Conservation (phyloP, 1,284 basidiomycete species). For the Ganoderma meredithae region DNA sequence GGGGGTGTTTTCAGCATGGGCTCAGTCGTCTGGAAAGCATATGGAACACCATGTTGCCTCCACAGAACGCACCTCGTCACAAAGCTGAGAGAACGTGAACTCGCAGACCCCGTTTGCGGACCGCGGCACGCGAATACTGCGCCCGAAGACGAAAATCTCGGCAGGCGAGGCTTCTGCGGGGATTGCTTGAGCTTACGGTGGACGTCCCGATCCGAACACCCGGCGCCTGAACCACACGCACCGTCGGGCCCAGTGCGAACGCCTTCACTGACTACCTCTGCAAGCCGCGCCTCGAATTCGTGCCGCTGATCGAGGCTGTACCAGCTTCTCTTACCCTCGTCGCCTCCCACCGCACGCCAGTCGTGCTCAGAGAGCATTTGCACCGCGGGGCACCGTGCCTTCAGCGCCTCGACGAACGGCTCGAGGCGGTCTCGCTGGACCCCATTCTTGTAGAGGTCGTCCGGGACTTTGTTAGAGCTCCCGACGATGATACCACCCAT, state of each 20-base stretch:
- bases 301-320: slow-evolving; percentile 38
- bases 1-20: slow-evolving; percentile 3
- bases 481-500: slow-evolving; percentile 73
- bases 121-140: slow-evolving; percentile 58
- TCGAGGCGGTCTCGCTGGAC: slow-evolving; percentile 70
- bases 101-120: slow-evolving; percentile 51
- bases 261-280: neutral
- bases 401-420: slow-evolving; percentile 69
- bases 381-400: slow-evolving; percentile 67
- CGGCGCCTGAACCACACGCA: slow-evolving; percentile 11
- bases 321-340: slow-evolving; percentile 42
- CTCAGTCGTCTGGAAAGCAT: neutral
- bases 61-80: slow-evolving; percentile 55
- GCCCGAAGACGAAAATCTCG: slow-evolving; percentile 49
- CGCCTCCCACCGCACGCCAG: slow-evolving; percentile 44
- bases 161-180: slow-evolving; percentile 20
- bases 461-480: slow-evolving; percentile 67
- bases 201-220: slow-evolving; percentile 12
- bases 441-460: slow-evolving; percentile 75
- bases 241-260: slow-evolving; percentile 7
- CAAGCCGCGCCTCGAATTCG: slow-evolving; percentile 38
- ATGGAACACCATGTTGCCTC: neutral
- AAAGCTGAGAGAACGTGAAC: slow-evolving; percentile 69
- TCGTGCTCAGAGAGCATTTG: slow-evolving; percentile 57
- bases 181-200: neutral